Evolutionary conservation across 345 rosid species (phyloP).

Genomic region (Angophora floribunda): DNA sequence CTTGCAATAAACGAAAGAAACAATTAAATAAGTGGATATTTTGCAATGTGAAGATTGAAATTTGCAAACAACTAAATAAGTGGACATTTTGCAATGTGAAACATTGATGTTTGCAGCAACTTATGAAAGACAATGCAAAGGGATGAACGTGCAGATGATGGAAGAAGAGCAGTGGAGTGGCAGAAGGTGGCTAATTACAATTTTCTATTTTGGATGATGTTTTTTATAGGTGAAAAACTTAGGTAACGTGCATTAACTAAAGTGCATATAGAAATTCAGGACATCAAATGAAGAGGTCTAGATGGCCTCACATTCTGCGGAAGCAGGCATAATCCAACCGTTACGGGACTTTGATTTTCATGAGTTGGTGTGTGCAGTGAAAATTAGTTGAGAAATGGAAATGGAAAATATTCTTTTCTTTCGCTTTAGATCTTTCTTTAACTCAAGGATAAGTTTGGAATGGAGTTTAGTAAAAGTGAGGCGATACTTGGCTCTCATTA

Average conservation of each 20-base stretch:
- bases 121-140: background rate
- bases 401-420: background rate
- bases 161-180: background rate
- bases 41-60: background rate
- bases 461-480: background rate
- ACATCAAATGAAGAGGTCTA: background rate
- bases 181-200: background rate
- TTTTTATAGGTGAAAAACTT: background rate
- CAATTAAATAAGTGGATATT: background rate
- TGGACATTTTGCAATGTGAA: background rate
- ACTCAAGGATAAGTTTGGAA: background rate
- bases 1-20: background rate
- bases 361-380: background rate
- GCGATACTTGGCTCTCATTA: background rate
- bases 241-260: background rate
- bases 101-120: background rate
- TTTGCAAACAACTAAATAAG: background rate
- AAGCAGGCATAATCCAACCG: background rate
- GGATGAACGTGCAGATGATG: background rate
- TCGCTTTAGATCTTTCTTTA: background rate
- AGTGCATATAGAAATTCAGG: background rate
- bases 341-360: background rate
- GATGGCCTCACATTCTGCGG: background rate
- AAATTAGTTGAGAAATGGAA: background rate
- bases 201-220: background rate